Conservation (phyloP, 2,329 filamentous ascomycete species). For the Colletotrichum euphorbiae region DNA sequence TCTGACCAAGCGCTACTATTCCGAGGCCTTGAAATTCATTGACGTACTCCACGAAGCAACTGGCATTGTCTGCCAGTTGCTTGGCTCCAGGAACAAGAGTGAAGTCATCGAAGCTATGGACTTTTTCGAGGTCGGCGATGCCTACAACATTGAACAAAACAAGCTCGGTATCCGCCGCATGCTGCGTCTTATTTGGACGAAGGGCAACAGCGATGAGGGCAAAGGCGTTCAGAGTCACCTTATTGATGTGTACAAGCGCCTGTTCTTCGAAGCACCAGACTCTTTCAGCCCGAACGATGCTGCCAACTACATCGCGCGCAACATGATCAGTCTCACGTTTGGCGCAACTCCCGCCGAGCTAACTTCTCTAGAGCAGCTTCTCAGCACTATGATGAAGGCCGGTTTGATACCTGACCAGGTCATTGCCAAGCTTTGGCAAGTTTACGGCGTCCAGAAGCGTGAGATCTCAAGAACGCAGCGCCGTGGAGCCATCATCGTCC, state of each 20-base stretch:
- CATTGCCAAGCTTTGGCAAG: conserved; percentile 94
- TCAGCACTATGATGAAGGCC: conserved; percentile 97
- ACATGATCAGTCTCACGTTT: conserved; percentile 99
- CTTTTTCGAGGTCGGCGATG: conserved; percentile 94
- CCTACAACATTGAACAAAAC: conserved; percentile 95
- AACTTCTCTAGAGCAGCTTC: conserved; percentile 92
- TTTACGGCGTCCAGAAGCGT: conserved; percentile 92
- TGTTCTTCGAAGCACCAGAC: conserved; percentile 96
- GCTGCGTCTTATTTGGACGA: conserved; percentile 98
- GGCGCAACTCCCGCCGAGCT: conserved; percentile 94
- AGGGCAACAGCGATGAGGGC: conserved; percentile 98
- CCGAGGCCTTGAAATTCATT: conserved; percentile 94
- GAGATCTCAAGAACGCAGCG: conserved; percentile 94
- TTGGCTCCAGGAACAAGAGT: conserved; percentile 96
- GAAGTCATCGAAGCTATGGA: conserved; percentile 99
- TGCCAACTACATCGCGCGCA: conserved; percentile 94
- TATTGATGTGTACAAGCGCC: conserved; percentile 94
- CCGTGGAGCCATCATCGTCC: conserved; percentile 92
- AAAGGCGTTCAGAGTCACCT: conserved; percentile 97
- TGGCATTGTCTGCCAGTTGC: conserved; percentile 82
- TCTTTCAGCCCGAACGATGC: conserved; percentile 89
- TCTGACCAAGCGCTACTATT: conserved; percentile 88
- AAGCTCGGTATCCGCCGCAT: conserved; percentile 93
- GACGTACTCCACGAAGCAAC: conserved; percentile 89
- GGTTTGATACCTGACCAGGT: conserved; percentile 88